Evolutionary conservation across 495 filamentous ascomycete genomes (phyloP), one percentile per base, ranked within the genome.

Genomic region (Cenococcum geophilum): DNA sequence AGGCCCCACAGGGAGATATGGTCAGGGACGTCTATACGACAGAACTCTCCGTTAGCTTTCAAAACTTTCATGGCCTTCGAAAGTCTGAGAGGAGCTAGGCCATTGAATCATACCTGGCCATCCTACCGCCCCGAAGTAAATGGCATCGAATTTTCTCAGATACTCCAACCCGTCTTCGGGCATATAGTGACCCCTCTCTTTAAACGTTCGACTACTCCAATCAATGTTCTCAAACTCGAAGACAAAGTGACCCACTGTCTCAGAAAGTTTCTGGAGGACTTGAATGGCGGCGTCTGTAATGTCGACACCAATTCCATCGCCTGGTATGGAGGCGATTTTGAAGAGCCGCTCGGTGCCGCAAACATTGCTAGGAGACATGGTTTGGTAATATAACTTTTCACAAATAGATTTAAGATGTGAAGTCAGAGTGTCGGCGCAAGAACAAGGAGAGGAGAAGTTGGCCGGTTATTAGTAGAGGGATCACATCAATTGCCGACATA

Each of bases 251-350:
- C 69, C 68, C n/a, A 67, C 53, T 20, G 61, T 55, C 21, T 45
- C 27, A n/a, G 74, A 69, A 4, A 76, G 61, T 32, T 58, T 69
- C 16, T 72, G 35, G 21, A 76, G 64, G 48, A 73, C 73, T 42
- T 66, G 61, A 10, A 63, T 45, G 25, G 74, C 74, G 22, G 74
- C 74, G 5, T 73, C 65, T 14, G 73, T 74, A 23, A 75, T 72
- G 25, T 76, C 74, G 54, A 70, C 64, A 58, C 74, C 74, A 40
- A 76, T 76, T 60, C 74, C 74, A 57, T 76, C 74, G 45, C 73
- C 73, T 22, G 73, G 73, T 50, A 76, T 76, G 58, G 58, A 73
- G 55, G 72, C 73, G 62, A 75, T 73, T 34, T 56, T 62, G 72
- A 67, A 80, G 72, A 65, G 51, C 23, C 60, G 63, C 9, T 59